Evolutionary conservation across 345 rosid species (phyloP), one percentile per base, ranked within the genome.

Genomic region (Excoecaria agallocha): DNA sequence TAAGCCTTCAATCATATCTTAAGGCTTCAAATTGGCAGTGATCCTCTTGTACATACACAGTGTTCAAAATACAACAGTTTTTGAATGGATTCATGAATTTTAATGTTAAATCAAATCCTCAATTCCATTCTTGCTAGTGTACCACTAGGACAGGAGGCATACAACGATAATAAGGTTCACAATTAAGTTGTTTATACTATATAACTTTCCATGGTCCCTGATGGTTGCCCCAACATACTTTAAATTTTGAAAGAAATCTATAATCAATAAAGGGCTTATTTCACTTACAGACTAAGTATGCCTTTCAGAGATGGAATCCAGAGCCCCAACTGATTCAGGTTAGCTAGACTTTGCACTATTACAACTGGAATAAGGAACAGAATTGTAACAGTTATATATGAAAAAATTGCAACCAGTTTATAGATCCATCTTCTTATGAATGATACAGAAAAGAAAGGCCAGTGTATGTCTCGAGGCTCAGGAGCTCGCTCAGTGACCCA

Each of bases 401-500:
- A 86, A 57, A 84, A 82, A 60, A 78, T 73, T n/a, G 84, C 96
- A 66, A 77, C 84, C 69, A 90, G 77, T 74, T 84, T 86, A 74
- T 76, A 85, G 74, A 89, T 83, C 97, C 97, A 92, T 89, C 88
- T 88, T 81, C 71, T 84, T 73, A 89, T 78, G 78, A 88, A 92
- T 16, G 96, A 90, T 59, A 93, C 78, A 15, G 98, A 89, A 85
- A 94, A 94, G 86, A 90, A 90, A 51, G 94, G 86, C 97, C 98
- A 94, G 60, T 94, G 88, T 77, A 92, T 86, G 80, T 94, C 97
- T 59, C 70, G 81, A 72, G 93, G 97, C 75, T 88, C 96, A 25
- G 98, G 98, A 77, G 97, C 97, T 82, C 49, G 72, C 84, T 94
- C 98, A 67, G 96, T 92, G 59, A 92, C 78, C 98, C 98, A 94